Base-by-base conservation (phyloP, 208 protist genomes). In the Hexamita inflata region DNA sequence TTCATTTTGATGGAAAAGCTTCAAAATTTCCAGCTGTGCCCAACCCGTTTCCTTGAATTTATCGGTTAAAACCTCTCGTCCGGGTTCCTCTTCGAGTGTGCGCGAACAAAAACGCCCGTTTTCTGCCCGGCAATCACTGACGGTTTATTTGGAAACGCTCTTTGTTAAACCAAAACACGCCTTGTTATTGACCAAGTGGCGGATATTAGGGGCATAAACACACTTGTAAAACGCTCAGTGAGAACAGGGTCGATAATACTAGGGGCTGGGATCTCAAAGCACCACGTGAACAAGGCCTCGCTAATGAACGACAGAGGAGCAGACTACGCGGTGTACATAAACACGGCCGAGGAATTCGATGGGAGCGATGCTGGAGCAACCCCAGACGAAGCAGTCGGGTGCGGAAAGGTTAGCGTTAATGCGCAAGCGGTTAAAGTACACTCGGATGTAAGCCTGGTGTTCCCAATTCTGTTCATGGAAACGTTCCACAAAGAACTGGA, bases 241-340 rank as follows among this genome's bases (percentile, higher is more conserved):
- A 81, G 90, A 42, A 96, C 90, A 1, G 95, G 93, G 30, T 94
- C 96, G 87, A 83, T 98, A 59, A 95, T 98, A 80, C 86, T 97
- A 38, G 94, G 94, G 38, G 94, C 92, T 58, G 94, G 94, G 58
- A 86, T 95, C 0, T 86, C 96, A 74, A 98, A 98, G 85, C 94
- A 98, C 81, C 94, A 98, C 83, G 91, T 97, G 49, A 94, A 89
- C 81, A 98, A 98, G 80, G 95, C 95, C 19, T 98, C 97, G 77
- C 97, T 98, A 91, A 58, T 73, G 42, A 58, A 95, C 58, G 98
- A 98, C 82, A 53, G 45, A 53, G 96, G 96, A 35, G 93, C 95
- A 0, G 93, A 99, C 80, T 93, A 87, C 78, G 79, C 92, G 28
- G 91, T 98, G 0, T 94, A 91, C 74, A 78, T 98, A 57, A 98